Percentiles rank a stretch among this genome's conserved stretches.
Conservation (phyloP, 2,329 filamentous ascomycete genomes). For the Lachnellula arida region DNA sequence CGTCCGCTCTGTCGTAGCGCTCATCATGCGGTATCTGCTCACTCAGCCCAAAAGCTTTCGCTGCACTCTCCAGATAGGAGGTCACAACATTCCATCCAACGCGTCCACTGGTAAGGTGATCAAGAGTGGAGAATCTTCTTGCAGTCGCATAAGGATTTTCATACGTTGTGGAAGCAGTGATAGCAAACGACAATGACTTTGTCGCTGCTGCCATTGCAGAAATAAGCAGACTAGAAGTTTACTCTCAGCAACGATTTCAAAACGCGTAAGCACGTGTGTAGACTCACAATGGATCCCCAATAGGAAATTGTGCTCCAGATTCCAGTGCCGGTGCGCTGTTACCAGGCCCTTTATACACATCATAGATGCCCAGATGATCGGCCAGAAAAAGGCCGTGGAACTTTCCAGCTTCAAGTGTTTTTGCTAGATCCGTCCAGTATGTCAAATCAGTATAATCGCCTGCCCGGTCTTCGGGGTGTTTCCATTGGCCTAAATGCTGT, state of each 20-base stretch:
- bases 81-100: slow-evolving; percentile 51
- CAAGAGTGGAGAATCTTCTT: slow-evolving; percentile 57
- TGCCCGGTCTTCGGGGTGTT: slow-evolving; percentile 59
- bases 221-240: slow-evolving; percentile 36
- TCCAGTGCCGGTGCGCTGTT: slow-evolving; percentile 50
- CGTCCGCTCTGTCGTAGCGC: slow-evolving; percentile 57
- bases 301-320: slow-evolving; percentile 63
- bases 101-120: slow-evolving; percentile 60
- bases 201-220: slow-evolving; percentile 65
- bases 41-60: slow-evolving; percentile 53
- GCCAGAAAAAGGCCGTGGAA: slow-evolving; percentile 64
- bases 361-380: slow-evolving; percentile 59
- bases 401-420: slow-evolving; percentile 53
- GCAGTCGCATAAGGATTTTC: slow-evolving; percentile 65
- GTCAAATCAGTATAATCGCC: slow-evolving; percentile 55
- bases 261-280: too few species aligned
- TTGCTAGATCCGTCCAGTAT: slow-evolving; percentile 56
- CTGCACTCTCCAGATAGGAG: slow-evolving; percentile 60
- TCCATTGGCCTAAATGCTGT: slow-evolving; percentile 41
- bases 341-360: slow-evolving; percentile 53
- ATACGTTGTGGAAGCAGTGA: slow-evolving; percentile 63
- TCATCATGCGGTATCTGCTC: slow-evolving; percentile 59
- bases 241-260: too few species aligned
- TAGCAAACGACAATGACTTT: slow-evolving; percentile 58
- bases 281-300: slow-evolving; percentile 56